Evolutionary conservation across 768 basidiomycete species (phyloP).

Genomic region (Asterophora parasitica): DNA sequence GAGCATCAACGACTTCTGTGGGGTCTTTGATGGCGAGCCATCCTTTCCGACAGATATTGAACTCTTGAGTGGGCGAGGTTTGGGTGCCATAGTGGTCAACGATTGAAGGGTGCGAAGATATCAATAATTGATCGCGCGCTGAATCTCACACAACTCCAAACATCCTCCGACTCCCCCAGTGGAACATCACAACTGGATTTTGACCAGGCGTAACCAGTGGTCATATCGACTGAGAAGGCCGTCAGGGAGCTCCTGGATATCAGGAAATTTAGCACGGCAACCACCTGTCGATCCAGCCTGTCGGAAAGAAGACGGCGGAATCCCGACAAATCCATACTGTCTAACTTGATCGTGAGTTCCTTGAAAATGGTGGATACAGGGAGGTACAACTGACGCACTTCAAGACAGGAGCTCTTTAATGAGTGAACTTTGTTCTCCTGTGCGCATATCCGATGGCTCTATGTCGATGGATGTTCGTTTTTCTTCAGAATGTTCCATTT

Average conservation of each 20-base stretch:
- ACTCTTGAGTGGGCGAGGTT: slow-evolving; percentile 32
- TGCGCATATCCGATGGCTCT: background rate
- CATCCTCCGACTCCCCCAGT: background rate
- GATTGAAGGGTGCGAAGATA: background rate
- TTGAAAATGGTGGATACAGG: background rate
- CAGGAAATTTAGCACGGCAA: no score
- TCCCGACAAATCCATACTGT: no score
- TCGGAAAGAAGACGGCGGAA: no score
- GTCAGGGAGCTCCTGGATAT: background rate
- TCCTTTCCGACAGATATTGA: slow-evolving; percentile 19
- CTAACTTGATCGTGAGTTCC: background rate
- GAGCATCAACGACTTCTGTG: slow-evolving; percentile 43
- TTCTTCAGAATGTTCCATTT: background rate
- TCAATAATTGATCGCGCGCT: background rate
- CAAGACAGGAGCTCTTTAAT: background rate
- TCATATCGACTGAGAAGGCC: background rate
- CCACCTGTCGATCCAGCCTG: no score
- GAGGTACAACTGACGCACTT: background rate
- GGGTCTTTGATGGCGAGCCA: slow-evolving; percentile 15
- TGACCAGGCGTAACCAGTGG: background rate
- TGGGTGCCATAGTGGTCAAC: slow-evolving; percentile 36
- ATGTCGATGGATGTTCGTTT: slow-evolving; percentile 13
- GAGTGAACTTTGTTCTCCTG: background rate
- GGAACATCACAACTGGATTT: background rate
- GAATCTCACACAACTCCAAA: slow-evolving; percentile 4